These are phyloP conservation scores for Cupressus sempervirens DNA, from an alignment of 75 land plant species.

Conservation along the genomic window DNA sequence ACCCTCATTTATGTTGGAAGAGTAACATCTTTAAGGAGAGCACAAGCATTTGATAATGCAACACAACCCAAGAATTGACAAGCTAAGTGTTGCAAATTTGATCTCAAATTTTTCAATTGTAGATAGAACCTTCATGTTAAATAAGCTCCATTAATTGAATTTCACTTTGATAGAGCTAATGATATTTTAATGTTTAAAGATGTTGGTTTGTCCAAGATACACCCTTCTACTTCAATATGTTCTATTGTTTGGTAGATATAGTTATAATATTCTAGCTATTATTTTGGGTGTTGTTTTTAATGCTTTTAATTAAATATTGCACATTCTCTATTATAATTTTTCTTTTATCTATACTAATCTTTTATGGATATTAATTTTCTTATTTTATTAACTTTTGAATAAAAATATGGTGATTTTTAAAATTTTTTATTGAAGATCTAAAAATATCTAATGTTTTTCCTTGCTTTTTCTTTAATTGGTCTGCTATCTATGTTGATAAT, in stretches of 20 bases:
- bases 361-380: background rate
- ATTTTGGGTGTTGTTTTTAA: background rate
- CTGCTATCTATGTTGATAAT: background rate
- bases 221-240: background rate
- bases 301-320: background rate
- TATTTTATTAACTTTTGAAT: background rate
- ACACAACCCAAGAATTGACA: too few species aligned
- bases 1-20: too few species aligned
- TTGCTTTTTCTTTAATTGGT: background rate
- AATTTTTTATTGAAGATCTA: background rate
- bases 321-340: background rate
- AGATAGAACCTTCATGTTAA: background rate
- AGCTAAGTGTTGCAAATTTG: too few species aligned
- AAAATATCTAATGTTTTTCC: background rate
- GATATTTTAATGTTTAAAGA: too few species aligned
- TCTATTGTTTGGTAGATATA: background rate
- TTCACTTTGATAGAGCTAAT: too few species aligned
- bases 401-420: background rate
- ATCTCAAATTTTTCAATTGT: background rate
- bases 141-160: too few species aligned
- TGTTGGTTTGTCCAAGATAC: background rate
- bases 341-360: background rate
- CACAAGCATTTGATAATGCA: too few species aligned
- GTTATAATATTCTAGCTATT: background rate
- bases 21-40: too few species aligned